Base-by-base conservation (phyloP, 495 filamentous ascomycete genomes). In the Rostrohypoxylon terebratum region DNA sequence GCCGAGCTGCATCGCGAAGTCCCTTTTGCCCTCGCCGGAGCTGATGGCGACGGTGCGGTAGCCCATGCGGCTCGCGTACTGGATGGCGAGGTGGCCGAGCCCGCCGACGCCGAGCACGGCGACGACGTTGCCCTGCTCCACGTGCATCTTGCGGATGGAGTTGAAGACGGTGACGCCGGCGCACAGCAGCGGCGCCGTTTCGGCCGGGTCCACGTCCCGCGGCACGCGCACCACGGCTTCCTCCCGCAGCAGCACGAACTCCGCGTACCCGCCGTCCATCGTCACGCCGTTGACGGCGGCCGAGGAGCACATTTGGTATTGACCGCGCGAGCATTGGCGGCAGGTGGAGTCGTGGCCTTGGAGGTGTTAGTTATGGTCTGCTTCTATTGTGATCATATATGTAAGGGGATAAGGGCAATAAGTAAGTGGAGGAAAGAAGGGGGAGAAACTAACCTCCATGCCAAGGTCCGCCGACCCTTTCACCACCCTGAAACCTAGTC, bases 91-190 rank as follows among this genome's bases (percentile, higher is more conserved):
- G 78, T 92, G 90, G 20, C 91, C 90, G 0, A 92, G 82, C 0
- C 90, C 90, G 13, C 89, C 90, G 11, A 92, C 83, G 0, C 89
- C 90, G 75, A 91, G 88, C 9, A 92, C 72, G 18, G 87, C 90
- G 7, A 93, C 89, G 0, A 83, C 79, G 38, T 83, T 84, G 33
- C 90, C 90, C 0, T 83, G 80, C 14, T 81, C 72, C 45, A 92
- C 80, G 44, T 86, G 80, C 83, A 89, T 85, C 48, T 87, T 84
- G 21, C 90, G 86, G 50, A 93, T 88, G 4, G 84, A 84, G 80
- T 92, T 92, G 86, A 92, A 93, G 38, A 90, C 87, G 25, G 90
- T 91, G 51, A 92, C 85, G 54, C 90, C 91, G 1, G 91, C 90
- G 79, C 91, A 93, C 20, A 93, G 86, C 13, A 92, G 84, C 0